These are phyloP conservation scores for Pleurotus sapidus DNA, from an alignment of 768 basidiomycete genomes.

Conservation along the genomic window DNA sequence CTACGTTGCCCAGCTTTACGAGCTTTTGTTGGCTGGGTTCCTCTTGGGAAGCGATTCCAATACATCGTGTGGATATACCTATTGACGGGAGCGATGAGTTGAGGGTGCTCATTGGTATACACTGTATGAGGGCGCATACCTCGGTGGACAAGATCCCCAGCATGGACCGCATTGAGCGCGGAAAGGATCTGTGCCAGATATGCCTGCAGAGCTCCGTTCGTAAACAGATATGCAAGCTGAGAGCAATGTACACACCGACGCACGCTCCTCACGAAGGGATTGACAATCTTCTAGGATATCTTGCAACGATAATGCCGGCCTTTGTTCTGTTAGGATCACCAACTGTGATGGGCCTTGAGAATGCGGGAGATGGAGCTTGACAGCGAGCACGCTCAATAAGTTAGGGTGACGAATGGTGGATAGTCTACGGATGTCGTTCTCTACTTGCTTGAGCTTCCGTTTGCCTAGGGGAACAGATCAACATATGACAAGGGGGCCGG, in stretches of 20 bases:
- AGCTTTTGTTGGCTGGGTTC: conserved; percentile 53
- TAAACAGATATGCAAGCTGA: background rate
- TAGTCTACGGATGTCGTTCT: conserved; percentile 62
- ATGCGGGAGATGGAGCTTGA: conserved; percentile 56
- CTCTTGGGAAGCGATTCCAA: conserved; percentile 57
- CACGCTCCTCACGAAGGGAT: conserved; percentile 68
- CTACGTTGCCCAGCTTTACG: conserved; percentile 73
- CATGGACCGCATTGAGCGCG: conserved; percentile 66
- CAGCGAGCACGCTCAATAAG: conserved; percentile 64
- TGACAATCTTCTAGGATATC: conserved; percentile 79
- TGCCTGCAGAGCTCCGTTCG: conserved; percentile 41
- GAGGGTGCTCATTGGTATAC: background rate
- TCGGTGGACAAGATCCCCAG: conserved; percentile 66
- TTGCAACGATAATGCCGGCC: conserved; percentile 60
- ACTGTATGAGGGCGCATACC: conserved; percentile 32
- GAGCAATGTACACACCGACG: conserved; percentile 43
- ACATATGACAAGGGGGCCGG: background rate
- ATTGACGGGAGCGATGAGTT: conserved; percentile 2
- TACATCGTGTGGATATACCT: conserved; percentile 59
- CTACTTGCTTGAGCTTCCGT: conserved; percentile 68
- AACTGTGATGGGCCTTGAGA: conserved; percentile 50
- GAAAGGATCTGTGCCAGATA: conserved; percentile 73
- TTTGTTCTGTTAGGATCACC: conserved; percentile 69
- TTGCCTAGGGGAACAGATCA: conserved; percentile 34
- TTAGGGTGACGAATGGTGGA: conserved; percentile 60